phyloP scores from a whole-genome alignment of 257 asterid genomes.

The Jacaranda copaia region DNA sequence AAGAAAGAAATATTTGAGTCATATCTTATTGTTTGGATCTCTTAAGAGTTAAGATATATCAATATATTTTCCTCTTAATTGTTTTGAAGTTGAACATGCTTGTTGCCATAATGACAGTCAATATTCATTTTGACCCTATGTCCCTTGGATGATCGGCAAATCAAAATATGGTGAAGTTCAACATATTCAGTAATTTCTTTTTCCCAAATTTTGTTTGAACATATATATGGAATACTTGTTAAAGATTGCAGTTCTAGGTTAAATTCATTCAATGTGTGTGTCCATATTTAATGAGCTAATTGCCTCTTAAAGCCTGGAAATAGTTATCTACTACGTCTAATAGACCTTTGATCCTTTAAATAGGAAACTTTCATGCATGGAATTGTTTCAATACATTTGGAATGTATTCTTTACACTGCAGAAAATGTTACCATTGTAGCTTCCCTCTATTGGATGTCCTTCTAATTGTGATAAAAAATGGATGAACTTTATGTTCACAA shows the following conservation, averaged over 20 bases:
- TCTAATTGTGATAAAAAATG: constrained; percentile 9
- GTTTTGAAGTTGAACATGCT: neutral
- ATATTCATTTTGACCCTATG: neutral
- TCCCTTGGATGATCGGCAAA: neutral
- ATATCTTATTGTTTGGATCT: constrained; percentile 21
- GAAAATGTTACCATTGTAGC: constrained; percentile 7
- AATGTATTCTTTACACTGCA: constrained; percentile 12
- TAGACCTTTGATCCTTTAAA: constrained; percentile 17
- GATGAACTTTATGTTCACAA: neutral
- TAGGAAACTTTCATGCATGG: constrained; percentile 16
- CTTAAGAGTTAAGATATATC: neutral
- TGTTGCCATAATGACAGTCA: neutral
- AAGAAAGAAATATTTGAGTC: neutral
- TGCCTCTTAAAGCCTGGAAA: neutral
- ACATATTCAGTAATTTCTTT: constrained; percentile 19
- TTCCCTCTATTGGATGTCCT: constrained; percentile 9
- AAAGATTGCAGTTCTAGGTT: neutral
- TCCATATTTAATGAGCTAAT: constrained; percentile 11
- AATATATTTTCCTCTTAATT: neutral
- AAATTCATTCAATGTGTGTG: constrained; percentile 4
- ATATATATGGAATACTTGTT: neutral
- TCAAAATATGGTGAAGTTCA: constrained; percentile 1
- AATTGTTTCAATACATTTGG: constrained; percentile 23
- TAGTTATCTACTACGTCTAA: neutral
- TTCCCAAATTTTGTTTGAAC: constrained; percentile 8